Conservation (phyloP, 2,329 filamentous ascomycete genomes). For the Fusarium metavorans region DNA sequence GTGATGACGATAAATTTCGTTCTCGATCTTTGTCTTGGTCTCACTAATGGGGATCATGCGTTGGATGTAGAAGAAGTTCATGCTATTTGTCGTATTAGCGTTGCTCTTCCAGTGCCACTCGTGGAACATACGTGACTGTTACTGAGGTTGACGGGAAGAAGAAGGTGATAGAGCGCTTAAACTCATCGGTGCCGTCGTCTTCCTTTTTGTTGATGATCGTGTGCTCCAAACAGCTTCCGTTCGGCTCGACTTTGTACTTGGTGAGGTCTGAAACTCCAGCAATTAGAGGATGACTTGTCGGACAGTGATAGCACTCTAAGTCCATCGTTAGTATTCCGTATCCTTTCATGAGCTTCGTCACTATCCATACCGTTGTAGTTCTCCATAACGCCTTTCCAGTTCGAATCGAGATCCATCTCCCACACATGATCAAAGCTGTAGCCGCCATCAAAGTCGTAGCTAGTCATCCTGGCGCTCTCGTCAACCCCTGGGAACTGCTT, state of each 20-base stretch:
- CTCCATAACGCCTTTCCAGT: constrained; percentile 71
- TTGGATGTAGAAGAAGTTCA: constrained; percentile 73
- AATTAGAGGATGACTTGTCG: constrained; percentile 69
- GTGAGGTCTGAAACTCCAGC: constrained; percentile 51
- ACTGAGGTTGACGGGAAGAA: constrained; percentile 55
- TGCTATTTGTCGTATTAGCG: constrained; percentile 46
- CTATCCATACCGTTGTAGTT: constrained; percentile 66
- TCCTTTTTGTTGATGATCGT: constrained; percentile 51
- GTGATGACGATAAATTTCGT: constrained; percentile 72
- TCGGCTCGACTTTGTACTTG: constrained; percentile 63
- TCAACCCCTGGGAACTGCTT: constrained; percentile 63
- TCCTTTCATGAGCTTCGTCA: constrained; percentile 52
- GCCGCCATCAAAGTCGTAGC: constrained; percentile 59
- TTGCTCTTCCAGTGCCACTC: background rate
- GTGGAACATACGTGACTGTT: constrained; percentile 58
- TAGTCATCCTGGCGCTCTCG: constrained; percentile 55
- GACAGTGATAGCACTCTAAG: constrained; percentile 70
- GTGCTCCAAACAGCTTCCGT: constrained; percentile 61
- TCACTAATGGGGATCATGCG: constrained; percentile 68
- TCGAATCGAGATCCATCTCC: constrained; percentile 66
- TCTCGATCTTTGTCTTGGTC: constrained; percentile 65
- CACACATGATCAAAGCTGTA: constrained; percentile 65
- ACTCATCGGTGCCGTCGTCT: constrained; percentile 12
- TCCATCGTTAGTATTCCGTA: background rate
- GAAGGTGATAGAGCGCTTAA: constrained; percentile 55